These are phyloP conservation scores for Poa annua DNA, from an alignment of 176 grass and related monocot species.

Conservation along the genomic window DNA sequence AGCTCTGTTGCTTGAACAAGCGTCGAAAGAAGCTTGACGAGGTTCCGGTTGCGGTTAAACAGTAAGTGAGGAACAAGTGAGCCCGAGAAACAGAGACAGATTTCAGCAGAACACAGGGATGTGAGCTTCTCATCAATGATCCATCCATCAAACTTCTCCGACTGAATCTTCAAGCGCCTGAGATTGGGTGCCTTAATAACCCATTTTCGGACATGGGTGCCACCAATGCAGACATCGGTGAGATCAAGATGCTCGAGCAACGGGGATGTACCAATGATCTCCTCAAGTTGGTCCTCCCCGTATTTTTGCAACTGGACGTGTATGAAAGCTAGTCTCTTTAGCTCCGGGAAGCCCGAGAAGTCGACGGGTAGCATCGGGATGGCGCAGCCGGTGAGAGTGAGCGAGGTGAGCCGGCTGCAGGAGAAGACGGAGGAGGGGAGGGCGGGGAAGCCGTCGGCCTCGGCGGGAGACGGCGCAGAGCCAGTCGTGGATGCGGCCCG, in stretches of 20 bases:
- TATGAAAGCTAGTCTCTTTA: neutral
- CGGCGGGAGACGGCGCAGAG: neutral
- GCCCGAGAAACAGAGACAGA: neutral
- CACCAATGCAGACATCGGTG: neutral
- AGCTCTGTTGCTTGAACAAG: neutral
- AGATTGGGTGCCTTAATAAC: slow-evolving; percentile 25
- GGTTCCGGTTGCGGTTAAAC: neutral
- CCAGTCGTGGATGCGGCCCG: slow-evolving; percentile 24
- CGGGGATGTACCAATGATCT: slow-evolving; percentile 25
- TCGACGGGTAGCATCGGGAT: neutral
- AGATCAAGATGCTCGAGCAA: neutral
- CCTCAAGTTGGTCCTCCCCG: slow-evolving; percentile 31
- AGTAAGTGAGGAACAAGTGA: neutral
- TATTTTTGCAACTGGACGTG: neutral
- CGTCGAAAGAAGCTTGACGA: neutral
- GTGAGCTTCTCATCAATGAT: neutral
- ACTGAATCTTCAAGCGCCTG: neutral
- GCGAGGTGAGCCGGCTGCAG: neutral
- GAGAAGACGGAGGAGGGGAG: slow-evolving; percentile 28
- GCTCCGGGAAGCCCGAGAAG: slow-evolving; percentile 2
- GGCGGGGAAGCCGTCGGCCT: neutral
- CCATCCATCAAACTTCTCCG: neutral
- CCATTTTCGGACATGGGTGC: neutral
- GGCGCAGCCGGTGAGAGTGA: neutral
- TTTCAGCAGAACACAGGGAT: neutral